Base-by-base conservation (phyloP, 2,329 filamentous ascomycete species). In the Pestalotiopsis sp. region DNA sequence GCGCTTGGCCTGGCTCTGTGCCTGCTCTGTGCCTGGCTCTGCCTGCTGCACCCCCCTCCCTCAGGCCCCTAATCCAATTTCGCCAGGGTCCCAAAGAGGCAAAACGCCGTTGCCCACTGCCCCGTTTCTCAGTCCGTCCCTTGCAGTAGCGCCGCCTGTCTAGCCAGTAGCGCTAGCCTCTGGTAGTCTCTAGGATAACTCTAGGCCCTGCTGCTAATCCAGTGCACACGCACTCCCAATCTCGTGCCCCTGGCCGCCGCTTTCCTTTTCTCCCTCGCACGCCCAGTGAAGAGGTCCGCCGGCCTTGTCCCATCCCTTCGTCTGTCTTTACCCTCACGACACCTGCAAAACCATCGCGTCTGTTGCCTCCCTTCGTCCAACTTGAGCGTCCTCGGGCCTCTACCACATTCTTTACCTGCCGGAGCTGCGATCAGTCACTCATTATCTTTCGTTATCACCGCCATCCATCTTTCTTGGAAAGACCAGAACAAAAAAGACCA, bases 371-470 rank as follows among this genome's bases (percentile, higher is more conserved):
- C 45, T 61, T 63, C 66, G 67, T 45, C 68, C 68, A 70, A 70
- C 68, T 68, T 68, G 68, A 70, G 68, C n/a, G 68, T 70, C 68
- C 39, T 59, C 57, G 45, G 68, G 68, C 68, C 68, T 70, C 68
- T 70, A 70, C 66, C 68, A 70, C 68, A 70, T 70, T 70, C 68
- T 68, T 70, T 70, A 52, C 17, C 20, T 52, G 17, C 7, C 68
- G 68, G 68, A 70, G 64, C 61, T 20, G 31, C 66, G 60, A 41
- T n/a, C 38, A 60, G 64, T 68, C 68, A 25, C 66, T 69, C 68
- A 65, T 67, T 69, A 45, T 23, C 38, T 49, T 39, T 62, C 14
- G 25, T 62, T 62, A 6, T 20, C 31, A 36, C 31, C 31, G 31
- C 31, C 31, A 20, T 61, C 56, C 4, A 27, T 9, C 23, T 59